Base-by-base conservation (phyloP, 495 filamentous ascomycete genomes). In the Physcia stellaris region DNA sequence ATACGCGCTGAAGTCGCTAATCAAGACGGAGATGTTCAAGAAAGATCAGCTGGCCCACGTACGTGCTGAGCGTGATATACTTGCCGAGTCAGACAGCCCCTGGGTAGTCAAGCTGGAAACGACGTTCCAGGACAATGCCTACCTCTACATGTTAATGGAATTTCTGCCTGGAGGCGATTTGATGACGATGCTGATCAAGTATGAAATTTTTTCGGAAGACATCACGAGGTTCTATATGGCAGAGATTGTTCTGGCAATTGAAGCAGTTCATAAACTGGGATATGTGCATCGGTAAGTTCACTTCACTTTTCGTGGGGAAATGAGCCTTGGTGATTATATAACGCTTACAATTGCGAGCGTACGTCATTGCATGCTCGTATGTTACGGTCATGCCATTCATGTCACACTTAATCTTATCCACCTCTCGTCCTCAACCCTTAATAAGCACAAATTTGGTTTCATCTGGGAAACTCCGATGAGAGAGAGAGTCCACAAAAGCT, bases 141-240 rank as follows among this genome's bases (percentile, higher is more conserved):
- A 94, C 62, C 69, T 99, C 11, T 96, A 99, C 63, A 82, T 99
- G 73, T 73, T 99, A 41, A 96, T 99, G 90, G 90, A 99, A 61
- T 99, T 95, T 61, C 71, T 96, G 50, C 90, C 90, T 11, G 90
- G 90, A 55, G 90, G 90, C 52, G 90, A 99, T 67, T 60, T 99
- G 53, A 99, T 99, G 90, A 99, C 90, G 23, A 99, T 99, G 90
- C 71, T 99, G 49, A 99, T 99, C 63, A 96, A 95, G 66, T 96
- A 99, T 54, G 90, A 99, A 58, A 94, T 99, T 51, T 99, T 99
- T 61, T 92, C 86, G 0, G 86, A 95, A 55, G 90, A 96, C 42
- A 94, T 99, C 48, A 99, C 90, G 23, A 76, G 92, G 12, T 99
- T 99, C 64, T 99, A 99, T 62, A 96, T 99, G 74, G 90, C 92